phyloP scores from a whole-genome alignment of 23 red algal species.

The Cyanidioschyzon merolae region DNA sequence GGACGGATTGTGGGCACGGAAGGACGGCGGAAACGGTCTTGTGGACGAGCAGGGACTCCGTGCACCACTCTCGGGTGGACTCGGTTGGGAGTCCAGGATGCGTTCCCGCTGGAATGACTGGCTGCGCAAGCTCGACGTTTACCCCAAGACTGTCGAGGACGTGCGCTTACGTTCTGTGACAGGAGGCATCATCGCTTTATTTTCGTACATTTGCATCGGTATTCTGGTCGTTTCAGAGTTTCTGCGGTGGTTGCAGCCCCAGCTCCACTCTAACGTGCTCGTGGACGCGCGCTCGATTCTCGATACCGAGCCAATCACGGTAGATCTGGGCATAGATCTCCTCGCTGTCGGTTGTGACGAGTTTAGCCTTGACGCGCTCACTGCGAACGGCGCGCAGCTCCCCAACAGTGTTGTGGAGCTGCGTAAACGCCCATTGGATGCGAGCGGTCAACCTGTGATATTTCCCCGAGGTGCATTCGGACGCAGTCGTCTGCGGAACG shows the following conservation, averaged over 20 bases:
- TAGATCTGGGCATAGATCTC: constrained; percentile 73
- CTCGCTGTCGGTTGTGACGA: constrained; percentile 59
- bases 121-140: constrained; percentile 61
- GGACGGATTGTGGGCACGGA: background rate
- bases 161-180: constrained; percentile 49
- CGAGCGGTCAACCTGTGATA: background rate
- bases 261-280: constrained; percentile 32
- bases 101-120: background rate
- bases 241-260: constrained; percentile 34
- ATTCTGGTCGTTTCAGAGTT: constrained; percentile 61
- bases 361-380: constrained; percentile 58
- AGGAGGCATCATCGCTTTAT: constrained; percentile 58
- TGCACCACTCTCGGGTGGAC: background rate
- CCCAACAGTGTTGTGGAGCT: background rate
- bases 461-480: background rate
- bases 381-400: background rate
- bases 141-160: constrained; percentile 82
- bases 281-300: constrained; percentile 38
- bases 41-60: background rate
- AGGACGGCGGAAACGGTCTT: background rate
- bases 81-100: background rate
- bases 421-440: background rate
- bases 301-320: constrained; percentile 35
- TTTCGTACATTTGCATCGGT: constrained; percentile 40
- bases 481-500: background rate